Evolutionary conservation across 2,329 filamentous ascomycete species (phyloP).

Genomic region (Xylaria sp.): DNA sequence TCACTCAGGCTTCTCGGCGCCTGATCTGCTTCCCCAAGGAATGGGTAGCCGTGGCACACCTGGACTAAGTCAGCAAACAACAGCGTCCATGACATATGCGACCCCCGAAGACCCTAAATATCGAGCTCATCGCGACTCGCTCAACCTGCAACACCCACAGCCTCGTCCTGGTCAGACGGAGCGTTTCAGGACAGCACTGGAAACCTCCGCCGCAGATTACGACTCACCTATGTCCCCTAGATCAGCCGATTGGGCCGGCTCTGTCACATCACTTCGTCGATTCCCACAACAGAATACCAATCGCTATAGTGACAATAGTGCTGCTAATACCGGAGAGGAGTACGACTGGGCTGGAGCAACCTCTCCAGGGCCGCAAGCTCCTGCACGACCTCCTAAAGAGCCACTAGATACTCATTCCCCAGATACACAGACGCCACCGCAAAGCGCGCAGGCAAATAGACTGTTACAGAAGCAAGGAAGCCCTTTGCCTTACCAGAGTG

Average conservation of each 20-base stretch:
- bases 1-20: conserved; percentile 66
- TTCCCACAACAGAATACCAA: conserved; percentile 59
- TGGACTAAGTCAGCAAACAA: conserved; percentile 50
- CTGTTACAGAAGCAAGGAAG: conserved; percentile 64
- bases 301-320: conserved; percentile 61
- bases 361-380: conserved; percentile 58
- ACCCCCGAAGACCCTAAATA: conserved; percentile 79
- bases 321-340: conserved; percentile 55
- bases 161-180: conserved; percentile 78
- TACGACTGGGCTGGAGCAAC: conserved; percentile 53
- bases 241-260: conserved; percentile 72
- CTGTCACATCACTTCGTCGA: conserved; percentile 67
- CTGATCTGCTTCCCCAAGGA: conserved; percentile 54
- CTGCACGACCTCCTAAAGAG: conserved; percentile 72
- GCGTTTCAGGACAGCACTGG: conserved; percentile 78
- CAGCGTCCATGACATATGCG: conserved; percentile 65
- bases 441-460: conserved; percentile 61
- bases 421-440: conserved; percentile 57
- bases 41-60: conserved; percentile 44
- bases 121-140: conserved; percentile 81
- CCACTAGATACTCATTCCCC: conserved; percentile 59
- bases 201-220: conserved; percentile 77
- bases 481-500: conserved; percentile 66
- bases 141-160: conserved; percentile 84
- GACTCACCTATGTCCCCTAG: conserved; percentile 69